Evolutionary conservation across 257 asterid species (phyloP), one percentile per base, ranked within the genome.

Genomic region (Pogostemon cablin): DNA sequence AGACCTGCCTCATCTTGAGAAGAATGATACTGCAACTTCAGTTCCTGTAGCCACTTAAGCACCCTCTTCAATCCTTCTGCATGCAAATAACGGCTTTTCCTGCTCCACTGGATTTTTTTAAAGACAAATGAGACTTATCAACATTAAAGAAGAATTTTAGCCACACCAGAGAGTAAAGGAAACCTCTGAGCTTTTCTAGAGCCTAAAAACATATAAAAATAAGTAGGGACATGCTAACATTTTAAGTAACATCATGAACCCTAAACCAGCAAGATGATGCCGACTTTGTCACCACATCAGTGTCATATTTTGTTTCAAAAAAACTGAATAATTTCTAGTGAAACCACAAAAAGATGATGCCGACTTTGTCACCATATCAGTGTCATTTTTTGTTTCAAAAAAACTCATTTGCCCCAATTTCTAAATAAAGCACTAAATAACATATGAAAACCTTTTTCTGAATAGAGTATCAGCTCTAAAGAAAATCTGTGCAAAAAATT

Each of bases 1-100:
- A 76, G 75, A 87, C 95, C 90, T 86, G 83, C 90, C 87, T 82
- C 82, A 69, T 83, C 75, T 65, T 75, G 90, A 74, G 67, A 76
- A 77, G 76, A 79, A 57, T 72, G 78, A 77, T 84, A 83, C 55
- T 74, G 81, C 70, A 72, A 77, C 68, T 87, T 84, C 47, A 84
- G 74, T 75, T 71, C 95, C 74, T 81, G 81, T 78, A 93, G 83
- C 98, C 97, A 93, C 81, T 72, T 88, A 37, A 42, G 68, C 58
- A 93, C 95, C 80, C 87, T 86, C 78, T 87, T 90, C 79, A 87
- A 77, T 80, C 96, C 98, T 84, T 81, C 86, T 8, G 85, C 90
- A 81, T 93, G 96, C 90, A 93, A 75, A 76, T 81, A 62, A 69
- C 96, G 88, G 75, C 98, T 86, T 86, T 87, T 93, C 77, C 81